phyloP scores from a whole-genome alignment of 2,329 filamentous ascomycete genomes.

The Stagonosporopsis chrysanthemi region DNA sequence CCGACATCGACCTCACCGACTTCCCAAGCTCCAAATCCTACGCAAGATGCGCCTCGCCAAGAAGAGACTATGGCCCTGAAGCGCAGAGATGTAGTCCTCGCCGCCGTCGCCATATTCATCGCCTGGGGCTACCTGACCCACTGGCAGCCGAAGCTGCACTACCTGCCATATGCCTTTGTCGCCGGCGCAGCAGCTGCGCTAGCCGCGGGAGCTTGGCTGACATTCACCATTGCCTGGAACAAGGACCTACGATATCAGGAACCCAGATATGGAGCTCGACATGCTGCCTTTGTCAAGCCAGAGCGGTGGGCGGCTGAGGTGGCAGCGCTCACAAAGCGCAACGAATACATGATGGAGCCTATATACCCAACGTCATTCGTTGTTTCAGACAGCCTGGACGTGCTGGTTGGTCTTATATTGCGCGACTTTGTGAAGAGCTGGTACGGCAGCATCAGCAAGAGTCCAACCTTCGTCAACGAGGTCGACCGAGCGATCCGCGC shows the following conservation, averaged over 20 bases:
- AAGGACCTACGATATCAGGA: conserved; percentile 52
- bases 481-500: conserved; percentile 81
- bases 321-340: conserved; percentile 68
- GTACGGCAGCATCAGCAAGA: conserved; percentile 86
- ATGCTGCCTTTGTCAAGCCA: conserved; percentile 66
- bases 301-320: conserved; percentile 75
- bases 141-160: conserved; percentile 84
- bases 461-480: conserved; percentile 81
- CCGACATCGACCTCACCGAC: conserved; percentile 22
- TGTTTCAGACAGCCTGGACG: conserved; percentile 81
- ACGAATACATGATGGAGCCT: conserved; percentile 69
- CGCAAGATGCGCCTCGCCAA: conserved; percentile 48
- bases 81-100: conserved; percentile 72
- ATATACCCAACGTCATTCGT: conserved; percentile 79
- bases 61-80: conserved; percentile 72
- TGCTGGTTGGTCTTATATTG: conserved; percentile 76
- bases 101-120: conserved; percentile 75
- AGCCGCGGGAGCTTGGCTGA: conserved; percentile 63
- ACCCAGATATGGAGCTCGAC: conserved; percentile 51
- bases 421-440: conserved; percentile 87
- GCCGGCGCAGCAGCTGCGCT: conserved; percentile 67
- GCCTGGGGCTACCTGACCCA: conserved; percentile 87
- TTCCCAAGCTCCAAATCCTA: conserved; percentile 13
- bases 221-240: conserved; percentile 65
- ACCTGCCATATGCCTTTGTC: conserved; percentile 83